These are phyloP conservation scores for Nematodospora valgi DNA, from an alignment of 805 yeast genomes.

Conservation along the genomic window DNA sequence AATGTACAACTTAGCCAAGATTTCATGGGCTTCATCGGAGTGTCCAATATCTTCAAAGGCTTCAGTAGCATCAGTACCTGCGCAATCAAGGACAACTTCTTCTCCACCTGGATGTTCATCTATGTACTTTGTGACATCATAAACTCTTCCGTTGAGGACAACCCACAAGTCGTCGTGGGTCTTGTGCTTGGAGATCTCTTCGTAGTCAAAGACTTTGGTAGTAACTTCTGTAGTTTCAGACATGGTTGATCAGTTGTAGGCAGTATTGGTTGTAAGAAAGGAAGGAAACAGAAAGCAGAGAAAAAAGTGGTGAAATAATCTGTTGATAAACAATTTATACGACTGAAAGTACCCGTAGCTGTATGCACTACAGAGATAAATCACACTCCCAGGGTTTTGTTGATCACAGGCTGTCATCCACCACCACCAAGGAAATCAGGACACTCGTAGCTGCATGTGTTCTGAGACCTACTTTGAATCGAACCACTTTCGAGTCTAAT, in stretches of 20 bases:
- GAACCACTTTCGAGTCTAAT: too few relatives aligned
- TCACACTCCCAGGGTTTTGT: too few relatives aligned
- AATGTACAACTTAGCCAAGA: slow-evolving; percentile 61
- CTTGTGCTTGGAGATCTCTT: slow-evolving; percentile 43
- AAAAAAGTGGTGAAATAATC: not conserved
- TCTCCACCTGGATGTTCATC: slow-evolving; percentile 50
- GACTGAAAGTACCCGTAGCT: too few relatives aligned
- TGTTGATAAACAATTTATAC: not conserved
- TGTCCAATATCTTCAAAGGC: slow-evolving; percentile 82
- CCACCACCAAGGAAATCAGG: too few relatives aligned
- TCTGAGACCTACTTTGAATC: too few relatives aligned
- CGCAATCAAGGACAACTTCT: slow-evolving; percentile 42
- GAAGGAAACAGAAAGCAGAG: not conserved
- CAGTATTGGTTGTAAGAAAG: not conserved
- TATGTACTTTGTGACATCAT: slow-evolving; percentile 39
- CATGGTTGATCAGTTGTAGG: not conserved
- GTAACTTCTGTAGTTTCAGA: slow-evolving; percentile 5
- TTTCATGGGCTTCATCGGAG: slow-evolving; percentile 90
- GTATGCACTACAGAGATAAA: too few relatives aligned
- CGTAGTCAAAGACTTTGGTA: slow-evolving; percentile 19
- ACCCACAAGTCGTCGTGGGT: slow-evolving; percentile 41
- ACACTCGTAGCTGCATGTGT: too few relatives aligned
- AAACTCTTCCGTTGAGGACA: slow-evolving; percentile 42
- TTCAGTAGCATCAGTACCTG: slow-evolving; percentile 44
- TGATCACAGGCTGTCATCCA: too few relatives aligned